Conservation (phyloP, 805 yeast genomes). For the Jamesozyma jinghongensis region DNA sequence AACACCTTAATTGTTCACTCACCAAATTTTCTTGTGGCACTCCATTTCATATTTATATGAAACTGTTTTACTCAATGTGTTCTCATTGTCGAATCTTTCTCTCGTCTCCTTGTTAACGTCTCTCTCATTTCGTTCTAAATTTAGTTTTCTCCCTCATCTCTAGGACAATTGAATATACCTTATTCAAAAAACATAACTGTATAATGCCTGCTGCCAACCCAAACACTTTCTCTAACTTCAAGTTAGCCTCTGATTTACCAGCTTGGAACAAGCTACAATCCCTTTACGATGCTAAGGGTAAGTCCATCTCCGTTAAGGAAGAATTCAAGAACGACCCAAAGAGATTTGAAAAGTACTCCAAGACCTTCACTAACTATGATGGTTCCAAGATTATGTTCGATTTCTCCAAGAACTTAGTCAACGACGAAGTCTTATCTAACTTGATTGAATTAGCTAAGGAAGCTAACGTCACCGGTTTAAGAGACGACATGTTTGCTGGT, state of each 20-base stretch:
- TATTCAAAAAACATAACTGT: not conserved
- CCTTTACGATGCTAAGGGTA: slow-evolving; percentile 61
- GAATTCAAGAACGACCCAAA: slow-evolving; percentile 67
- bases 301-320: slow-evolving; percentile 60
- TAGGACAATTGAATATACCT: not conserved
- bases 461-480: slow-evolving; percentile 75
- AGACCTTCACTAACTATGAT: slow-evolving; percentile 74
- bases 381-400: slow-evolving; percentile 86
- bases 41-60: no score
- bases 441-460: slow-evolving; percentile 79
- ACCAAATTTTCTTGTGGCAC: no score
- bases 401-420: slow-evolving; percentile 87
- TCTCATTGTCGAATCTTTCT: no score
- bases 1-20: no score
- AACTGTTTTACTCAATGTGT: no score
- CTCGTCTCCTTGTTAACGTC: no score
- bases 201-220: slow-evolving; percentile 11
- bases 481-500: slow-evolving; percentile 90
- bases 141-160: not conserved
- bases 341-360: slow-evolving; percentile 69
- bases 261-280: slow-evolving; percentile 76
- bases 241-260: slow-evolving; percentile 62
- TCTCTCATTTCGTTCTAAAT: not conserved
- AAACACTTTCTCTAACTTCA: slow-evolving; percentile 38
- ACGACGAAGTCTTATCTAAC: slow-evolving; percentile 65